Base-by-base conservation (phyloP, 345 rosid species). In the Murraya koenigii region DNA sequence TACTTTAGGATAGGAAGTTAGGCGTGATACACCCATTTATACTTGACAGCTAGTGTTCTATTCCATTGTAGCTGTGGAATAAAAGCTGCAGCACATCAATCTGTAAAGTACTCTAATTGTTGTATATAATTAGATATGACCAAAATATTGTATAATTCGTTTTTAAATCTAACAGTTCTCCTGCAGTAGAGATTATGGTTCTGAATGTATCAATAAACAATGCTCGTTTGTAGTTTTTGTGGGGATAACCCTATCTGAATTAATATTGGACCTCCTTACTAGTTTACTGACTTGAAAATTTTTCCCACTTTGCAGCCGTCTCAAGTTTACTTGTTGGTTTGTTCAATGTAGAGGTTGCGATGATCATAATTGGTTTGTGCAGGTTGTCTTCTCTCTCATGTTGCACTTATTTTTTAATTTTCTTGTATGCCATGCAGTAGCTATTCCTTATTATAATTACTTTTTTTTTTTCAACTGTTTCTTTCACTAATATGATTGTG, bases 351-450 rank as follows among this genome's bases (percentile, higher is more conserved):
- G 86, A 84, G 84, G 82, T 86, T 68, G 75, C 70, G 20, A 33
- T 89, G 84, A 83, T 88, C 44, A 38, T 84, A 14, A 77, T 85
- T 70, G 94, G 92, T 73, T 61, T 89, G 63, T 80, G 68, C 72
- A 82, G 92, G 94, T 91, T 80, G 78, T 81, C 81, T 23, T 65
- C 71, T 38, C n/a, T 65, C 35, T 13, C 10, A 10, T 72, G 22
- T 19, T 20, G 22, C 66, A 6, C 22, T 4, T 36, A 36, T 10
- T n/a, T 67, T 54, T 22, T n/a, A 23, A 61, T 64, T 69, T n/a
- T 47, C 11, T 71, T 26, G 59, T 74, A 28, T 17, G 28, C 13
- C 5, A 47, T 8, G 58, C 44, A 58, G 69, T 33, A 62, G 26
- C 44, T 44, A 41, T 63, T 44, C 13, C 3, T 6, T 71, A 60